phyloP scores from a whole-genome alignment of 306 rosid species.

The Biancaea sappan region DNA sequence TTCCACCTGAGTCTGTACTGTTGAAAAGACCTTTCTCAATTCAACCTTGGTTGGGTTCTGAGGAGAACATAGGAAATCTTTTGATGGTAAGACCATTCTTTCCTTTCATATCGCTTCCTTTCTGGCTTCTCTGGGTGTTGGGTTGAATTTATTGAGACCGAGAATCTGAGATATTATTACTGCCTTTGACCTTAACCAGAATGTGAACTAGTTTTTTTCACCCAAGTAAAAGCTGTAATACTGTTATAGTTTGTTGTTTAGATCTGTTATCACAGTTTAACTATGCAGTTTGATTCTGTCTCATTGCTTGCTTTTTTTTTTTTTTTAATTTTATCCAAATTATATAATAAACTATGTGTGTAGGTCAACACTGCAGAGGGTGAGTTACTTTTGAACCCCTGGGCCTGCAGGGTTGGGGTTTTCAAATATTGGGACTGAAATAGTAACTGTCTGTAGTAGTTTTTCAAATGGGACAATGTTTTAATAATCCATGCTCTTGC shows the following conservation, averaged over 20 bases:
- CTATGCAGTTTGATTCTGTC: conserved; percentile 5
- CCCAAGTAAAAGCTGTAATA: conserved; percentile 8
- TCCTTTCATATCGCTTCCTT: conserved; percentile 16
- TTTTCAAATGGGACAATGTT: conserved; percentile 5
- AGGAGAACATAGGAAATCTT: conserved; percentile 68
- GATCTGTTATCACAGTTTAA: neutral
- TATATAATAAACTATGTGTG: conserved; percentile 3
- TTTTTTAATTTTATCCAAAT: too few relatives aligned
- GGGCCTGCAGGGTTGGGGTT: neutral
- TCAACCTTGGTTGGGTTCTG: conserved; percentile 79
- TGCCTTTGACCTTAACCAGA: too few relatives aligned
- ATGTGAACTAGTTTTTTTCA: conserved; percentile 8
- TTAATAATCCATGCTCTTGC: neutral
- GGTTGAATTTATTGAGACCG: conserved; percentile 19
- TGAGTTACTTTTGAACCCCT: neutral
- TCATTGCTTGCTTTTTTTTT: too few relatives aligned
- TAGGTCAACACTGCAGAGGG: conserved; percentile 7
- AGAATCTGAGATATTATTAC: conserved; percentile 12
- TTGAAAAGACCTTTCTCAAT: conserved; percentile 64
- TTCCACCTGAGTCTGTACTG: conserved; percentile 61
- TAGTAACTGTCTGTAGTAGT: neutral
- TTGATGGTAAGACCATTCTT: conserved; percentile 61
- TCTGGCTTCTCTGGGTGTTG: conserved; percentile 17
- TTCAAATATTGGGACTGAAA: neutral
- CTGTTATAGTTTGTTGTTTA: conserved; percentile 20